phyloP scores from a whole-genome alignment of 2,329 filamentous ascomycete genomes.

The Taxawa tesnikishii region DNA sequence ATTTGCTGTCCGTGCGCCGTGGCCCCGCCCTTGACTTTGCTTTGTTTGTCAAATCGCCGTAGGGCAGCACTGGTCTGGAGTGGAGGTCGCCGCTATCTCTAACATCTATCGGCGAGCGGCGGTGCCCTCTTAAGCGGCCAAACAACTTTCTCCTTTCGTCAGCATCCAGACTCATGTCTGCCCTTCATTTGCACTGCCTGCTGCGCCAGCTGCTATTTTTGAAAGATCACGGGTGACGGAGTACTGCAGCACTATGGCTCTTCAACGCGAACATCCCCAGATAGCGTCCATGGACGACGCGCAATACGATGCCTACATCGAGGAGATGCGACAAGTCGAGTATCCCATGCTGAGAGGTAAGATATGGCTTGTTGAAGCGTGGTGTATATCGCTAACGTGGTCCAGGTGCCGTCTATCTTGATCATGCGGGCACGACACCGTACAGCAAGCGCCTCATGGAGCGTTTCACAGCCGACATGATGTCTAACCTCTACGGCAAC shows the following conservation, averaged over 20 bases:
- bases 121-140: neutral
- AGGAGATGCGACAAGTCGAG: conserved; percentile 32
- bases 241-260: too few species aligned
- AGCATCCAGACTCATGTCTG: too few species aligned
- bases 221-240: too few species aligned
- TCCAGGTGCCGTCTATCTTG: conserved; percentile 51
- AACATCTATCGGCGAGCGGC: neutral
- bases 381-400: neutral
- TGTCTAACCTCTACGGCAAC: conserved; percentile 71
- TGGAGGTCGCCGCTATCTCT: neutral
- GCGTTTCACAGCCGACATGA: conserved; percentile 64
- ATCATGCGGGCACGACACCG: conserved; percentile 77
- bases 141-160: too few species aligned
- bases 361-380: too few species aligned
- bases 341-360: conserved; percentile 28
- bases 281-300: conserved; percentile 9
- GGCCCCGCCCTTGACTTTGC: too few species aligned
- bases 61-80: too few species aligned
- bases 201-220: too few species aligned
- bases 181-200: too few species aligned
- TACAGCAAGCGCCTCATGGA: conserved; percentile 50
- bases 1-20: too few species aligned
- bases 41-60: too few species aligned
- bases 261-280: too few species aligned
- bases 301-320: conserved; percentile 31